phyloP scores from a whole-genome alignment of 2,329 filamentous ascomycete genomes.

The Tolypocladium tropicale region DNA sequence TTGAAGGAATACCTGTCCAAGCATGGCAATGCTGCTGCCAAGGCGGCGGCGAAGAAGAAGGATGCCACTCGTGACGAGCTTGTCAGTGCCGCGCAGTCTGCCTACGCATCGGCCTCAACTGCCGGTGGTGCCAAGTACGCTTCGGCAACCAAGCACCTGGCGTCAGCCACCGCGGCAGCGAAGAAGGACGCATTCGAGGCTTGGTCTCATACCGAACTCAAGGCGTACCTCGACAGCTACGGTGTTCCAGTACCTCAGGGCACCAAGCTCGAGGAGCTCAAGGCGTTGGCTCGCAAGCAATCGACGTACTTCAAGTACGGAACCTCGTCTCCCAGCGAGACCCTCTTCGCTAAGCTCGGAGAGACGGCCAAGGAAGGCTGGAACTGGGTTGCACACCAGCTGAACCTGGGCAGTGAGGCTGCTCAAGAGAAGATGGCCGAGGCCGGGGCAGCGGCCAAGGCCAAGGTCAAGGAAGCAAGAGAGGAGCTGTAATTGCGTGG shows the following conservation, averaged over 20 bases:
- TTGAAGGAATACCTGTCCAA: constrained; percentile 47
- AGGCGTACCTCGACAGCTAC: constrained; percentile 71
- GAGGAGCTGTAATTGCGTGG: constrained; percentile 36
- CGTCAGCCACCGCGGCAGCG: constrained; percentile 52
- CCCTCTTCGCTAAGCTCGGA: constrained; percentile 53
- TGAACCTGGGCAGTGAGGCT: constrained; percentile 35
- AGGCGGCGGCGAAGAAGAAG: constrained; percentile 51
- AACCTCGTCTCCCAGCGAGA: constrained; percentile 53
- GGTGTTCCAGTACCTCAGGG: constrained; percentile 60
- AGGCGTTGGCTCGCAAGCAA: constrained; percentile 61
- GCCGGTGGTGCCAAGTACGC: constrained; percentile 50
- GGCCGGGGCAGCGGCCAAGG: constrained; percentile 16
- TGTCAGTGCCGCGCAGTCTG: constrained; percentile 51
- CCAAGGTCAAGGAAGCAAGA: constrained; percentile 24
- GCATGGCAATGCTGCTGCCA: constrained; percentile 43
- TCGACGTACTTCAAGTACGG: constrained; percentile 70
- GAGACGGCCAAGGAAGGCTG: constrained; percentile 36
- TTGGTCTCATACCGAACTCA: constrained; percentile 65
- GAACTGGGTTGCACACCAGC: constrained; percentile 41
- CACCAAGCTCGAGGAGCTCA: constrained; percentile 57
- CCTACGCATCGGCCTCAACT: constrained; percentile 48
- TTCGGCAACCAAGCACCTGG: constrained; percentile 60
- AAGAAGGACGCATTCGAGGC: constrained; percentile 60
- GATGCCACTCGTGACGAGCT: constrained; percentile 65
- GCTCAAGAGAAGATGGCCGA: constrained; percentile 37